Conservation (phyloP, 805 yeast species). For the Lachancea quebecensis region DNA sequence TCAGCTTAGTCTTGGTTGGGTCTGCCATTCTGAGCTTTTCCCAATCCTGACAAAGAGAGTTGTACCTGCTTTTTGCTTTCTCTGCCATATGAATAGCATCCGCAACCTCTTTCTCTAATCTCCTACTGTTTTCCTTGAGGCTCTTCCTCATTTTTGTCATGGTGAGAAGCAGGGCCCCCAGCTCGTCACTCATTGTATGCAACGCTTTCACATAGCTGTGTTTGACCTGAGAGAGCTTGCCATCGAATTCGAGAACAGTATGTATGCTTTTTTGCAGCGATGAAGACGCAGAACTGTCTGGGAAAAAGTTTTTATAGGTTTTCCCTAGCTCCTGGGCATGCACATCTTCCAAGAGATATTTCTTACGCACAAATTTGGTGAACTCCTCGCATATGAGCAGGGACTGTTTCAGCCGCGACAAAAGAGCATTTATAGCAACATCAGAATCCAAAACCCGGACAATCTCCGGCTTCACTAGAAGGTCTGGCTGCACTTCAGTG, state of each 20-base stretch:
- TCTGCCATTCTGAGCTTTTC: constrained; percentile 76
- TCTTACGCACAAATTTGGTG: constrained; percentile 67
- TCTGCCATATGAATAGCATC: constrained; percentile 83
- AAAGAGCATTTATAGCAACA: constrained; percentile 64
- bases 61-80: constrained; percentile 76
- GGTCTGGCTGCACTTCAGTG: constrained; percentile 17
- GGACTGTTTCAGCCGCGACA: constrained; percentile 70
- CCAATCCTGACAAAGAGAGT: constrained; percentile 75
- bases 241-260: constrained; percentile 69
- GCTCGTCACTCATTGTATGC: constrained; percentile 79
- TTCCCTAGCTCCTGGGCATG: constrained; percentile 69
- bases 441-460: constrained; percentile 55
- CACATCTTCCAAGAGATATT: constrained; percentile 71
- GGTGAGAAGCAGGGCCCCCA: constrained; percentile 60
- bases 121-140: constrained; percentile 72
- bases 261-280: constrained; percentile 64
- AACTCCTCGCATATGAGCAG: constrained; percentile 81
- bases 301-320: constrained; percentile 45
- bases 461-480: constrained; percentile 47
- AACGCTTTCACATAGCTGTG: constrained; percentile 71
- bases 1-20: constrained; percentile 75
- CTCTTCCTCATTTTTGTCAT: constrained; percentile 67
- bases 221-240: constrained; percentile 64
- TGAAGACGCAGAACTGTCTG: constrained; percentile 16
- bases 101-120: constrained; percentile 74